Evolutionary conservation across 352 stramenopile genomes (phyloP).

Genomic region (Phytophthora europaea): DNA sequence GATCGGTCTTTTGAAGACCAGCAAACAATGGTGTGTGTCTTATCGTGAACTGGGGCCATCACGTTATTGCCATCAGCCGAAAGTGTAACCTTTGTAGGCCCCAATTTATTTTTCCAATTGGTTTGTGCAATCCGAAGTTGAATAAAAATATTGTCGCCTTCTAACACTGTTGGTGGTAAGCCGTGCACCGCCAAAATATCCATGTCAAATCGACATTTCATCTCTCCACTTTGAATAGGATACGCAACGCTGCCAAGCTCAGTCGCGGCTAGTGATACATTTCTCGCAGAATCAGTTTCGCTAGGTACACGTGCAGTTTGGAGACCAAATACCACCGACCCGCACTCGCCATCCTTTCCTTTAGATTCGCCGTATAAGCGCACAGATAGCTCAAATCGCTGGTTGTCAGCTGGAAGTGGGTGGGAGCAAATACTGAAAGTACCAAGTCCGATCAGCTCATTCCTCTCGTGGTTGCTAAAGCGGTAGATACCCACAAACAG

Average conservation of each 20-base stretch:
- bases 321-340: constrained; percentile 20
- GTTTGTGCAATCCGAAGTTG: constrained; percentile 27
- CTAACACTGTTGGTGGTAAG: constrained; percentile 11
- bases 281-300: not conserved
- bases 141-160: constrained; percentile 23
- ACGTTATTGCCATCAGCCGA: not conserved
- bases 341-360: constrained; percentile 14
- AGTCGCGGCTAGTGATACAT: constrained; percentile 25
- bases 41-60: constrained; percentile 7
- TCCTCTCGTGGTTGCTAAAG: constrained; percentile 34
- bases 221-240: constrained; percentile 17
- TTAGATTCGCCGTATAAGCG: constrained; percentile 10
- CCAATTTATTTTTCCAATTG: constrained; percentile 31
- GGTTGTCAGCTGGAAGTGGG: not conserved
- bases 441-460: constrained; percentile 32
- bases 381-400: constrained; percentile 13
- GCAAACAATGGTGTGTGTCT: constrained; percentile 5
- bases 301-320: not conserved
- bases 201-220: constrained; percentile 35
- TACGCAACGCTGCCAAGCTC: constrained; percentile 24
- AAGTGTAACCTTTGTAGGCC: not conserved
- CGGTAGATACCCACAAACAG: constrained; percentile 33
- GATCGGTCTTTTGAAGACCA: constrained; percentile 39
- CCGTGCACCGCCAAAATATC: constrained; percentile 16
- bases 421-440: constrained; percentile 18